Evolutionary conservation across 1,139 yeast genomes (phyloP).

Genomic region (Suhomyces anneliseae): DNA sequence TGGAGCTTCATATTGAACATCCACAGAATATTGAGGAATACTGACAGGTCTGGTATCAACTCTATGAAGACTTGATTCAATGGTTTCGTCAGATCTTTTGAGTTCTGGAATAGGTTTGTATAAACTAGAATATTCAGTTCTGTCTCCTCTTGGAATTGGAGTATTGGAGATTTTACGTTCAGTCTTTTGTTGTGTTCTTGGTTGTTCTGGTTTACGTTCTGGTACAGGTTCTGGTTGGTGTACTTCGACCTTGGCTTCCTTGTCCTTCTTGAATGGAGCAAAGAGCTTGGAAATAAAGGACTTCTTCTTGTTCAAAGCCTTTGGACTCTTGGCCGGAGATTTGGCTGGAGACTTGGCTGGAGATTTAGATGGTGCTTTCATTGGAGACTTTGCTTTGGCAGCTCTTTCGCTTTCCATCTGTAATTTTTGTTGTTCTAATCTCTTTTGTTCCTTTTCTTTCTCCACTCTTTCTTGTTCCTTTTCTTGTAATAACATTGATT

Average conservation of each 20-base stretch:
- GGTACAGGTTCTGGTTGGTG: neutral
- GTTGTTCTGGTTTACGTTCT: neutral
- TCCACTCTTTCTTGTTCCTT: neutral
- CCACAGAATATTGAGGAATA: conserved; percentile 8
- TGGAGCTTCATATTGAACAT: conserved; percentile 8
- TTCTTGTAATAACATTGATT: conserved; percentile 3
- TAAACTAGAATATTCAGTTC: conserved; percentile 14
- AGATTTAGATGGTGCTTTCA: neutral
- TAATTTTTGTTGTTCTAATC: neutral
- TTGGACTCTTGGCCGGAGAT: neutral
- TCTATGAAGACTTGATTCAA: conserved; percentile 1
- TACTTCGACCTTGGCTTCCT: neutral
- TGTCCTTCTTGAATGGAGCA: conserved; percentile 14
- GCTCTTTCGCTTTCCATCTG: neutral
- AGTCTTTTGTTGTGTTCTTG: conserved; percentile 1
- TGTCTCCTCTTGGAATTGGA: conserved; percentile 23
- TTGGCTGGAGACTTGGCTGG: neutral
- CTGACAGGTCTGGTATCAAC: conserved; percentile 6
- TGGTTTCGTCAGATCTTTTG: conserved; percentile 6
- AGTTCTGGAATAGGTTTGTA: conserved; percentile 21
- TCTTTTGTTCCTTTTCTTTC: neutral
- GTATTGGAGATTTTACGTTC: conserved; percentile 18
- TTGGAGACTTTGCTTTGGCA: neutral
- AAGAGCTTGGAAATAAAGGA: conserved; percentile 24
- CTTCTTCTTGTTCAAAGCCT: conserved; percentile 12